Base-by-base conservation (phyloP, 23 red algal genomes). In the Gracilariopsis chorda region DNA sequence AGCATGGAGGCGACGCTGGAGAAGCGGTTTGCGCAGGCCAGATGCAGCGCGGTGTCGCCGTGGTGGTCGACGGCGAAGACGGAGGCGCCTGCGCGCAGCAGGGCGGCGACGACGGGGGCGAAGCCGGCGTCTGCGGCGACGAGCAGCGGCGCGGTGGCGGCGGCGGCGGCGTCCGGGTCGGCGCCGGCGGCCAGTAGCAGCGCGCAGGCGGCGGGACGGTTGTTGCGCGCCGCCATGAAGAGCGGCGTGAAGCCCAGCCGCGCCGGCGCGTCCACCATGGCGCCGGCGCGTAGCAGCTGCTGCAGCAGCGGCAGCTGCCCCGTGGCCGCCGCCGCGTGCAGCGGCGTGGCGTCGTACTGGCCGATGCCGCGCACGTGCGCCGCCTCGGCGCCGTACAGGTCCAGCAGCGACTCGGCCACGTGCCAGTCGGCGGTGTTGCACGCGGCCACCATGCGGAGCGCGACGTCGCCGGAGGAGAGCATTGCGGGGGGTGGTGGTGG, bases 251-350 rank as follows among this genome's bases (percentile, higher is more conserved):
- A 86, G 28, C 35, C 82, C 19, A 51, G 82, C 47, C 48, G 17
- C 2, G 82, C 82, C 32, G 40, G 21, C 11, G 58, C 82, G 45
- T 86, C 62, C n/a, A 86, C 62, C 6, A 70, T 43, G 4, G 82
- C 82, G 46, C 62, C 58, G 46, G 58, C 58, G 62, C 62, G 46
- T 25, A 86, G 40, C 40, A 86, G 82, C 41, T 51, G 45, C 11
- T 68, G 46, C 7, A 86, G 59, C 20, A 86, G 48, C 28, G 59
- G 57, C 27, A 65, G 41, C 45, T 86, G 82, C 12, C 82, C 82
- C 21, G 82, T 48, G 35, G 82, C 62, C 60, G 82, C 82, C 60
- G 82, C 82, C 24, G 82, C 82, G 47, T 86, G 82, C n/a, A 86
- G 82, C 3, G 82, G 82, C 28, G 82, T 86, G 63, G 60, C 46